Evolutionary conservation across 2,329 filamentous ascomycete species (phyloP), one percentile per base, ranked within the genome.

Genomic region (Nigrospora sphaerica): DNA sequence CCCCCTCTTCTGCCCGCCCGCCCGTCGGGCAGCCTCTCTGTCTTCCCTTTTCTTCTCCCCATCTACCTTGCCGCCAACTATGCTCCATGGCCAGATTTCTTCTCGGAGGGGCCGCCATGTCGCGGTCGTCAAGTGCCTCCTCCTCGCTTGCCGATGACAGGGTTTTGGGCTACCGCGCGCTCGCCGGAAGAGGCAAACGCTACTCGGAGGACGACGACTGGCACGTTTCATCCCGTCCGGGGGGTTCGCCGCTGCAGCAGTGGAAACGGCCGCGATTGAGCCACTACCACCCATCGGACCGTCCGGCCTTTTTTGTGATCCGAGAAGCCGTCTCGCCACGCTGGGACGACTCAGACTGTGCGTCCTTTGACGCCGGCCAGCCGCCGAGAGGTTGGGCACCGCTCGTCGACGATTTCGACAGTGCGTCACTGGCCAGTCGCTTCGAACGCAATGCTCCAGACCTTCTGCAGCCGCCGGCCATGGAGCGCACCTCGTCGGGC

Each of bases 401-500:
- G 23, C 23, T 28, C 23, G 7, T 9, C 23, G 23, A 28, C 23
- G 23, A 28, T 2, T 28, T 28, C 23, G 23, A 28, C 23, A 28
- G 23, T 28, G 23, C 23, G 23, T 28, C 7, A 9, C 23, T 28
- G 5, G 23, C 23, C 23, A 28, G 23, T 10, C 23, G 23, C 10
- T 28, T 28, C 7, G 37, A 19, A 11, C 14, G 34, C 34, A 36
- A 36, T 10, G 7, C 12, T 4, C 23, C 39, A 14, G 45, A 47
- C 35, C 23, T 44, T 17, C 41, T 46, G 40, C 16, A 46, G 44
- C 43, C 51, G 49, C 46, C 46, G 32, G 49, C 60, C 28, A 69
- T 76, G 66, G 74, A 77, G 52, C 66, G 71, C 28, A 77, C 74
- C 28, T 67, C 67, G 35, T 75, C 73, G 1, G 73, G 74, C 17